phyloP scores from a whole-genome alignment of 2,329 filamentous ascomycete genomes.

The Aspergillus sp. region DNA sequence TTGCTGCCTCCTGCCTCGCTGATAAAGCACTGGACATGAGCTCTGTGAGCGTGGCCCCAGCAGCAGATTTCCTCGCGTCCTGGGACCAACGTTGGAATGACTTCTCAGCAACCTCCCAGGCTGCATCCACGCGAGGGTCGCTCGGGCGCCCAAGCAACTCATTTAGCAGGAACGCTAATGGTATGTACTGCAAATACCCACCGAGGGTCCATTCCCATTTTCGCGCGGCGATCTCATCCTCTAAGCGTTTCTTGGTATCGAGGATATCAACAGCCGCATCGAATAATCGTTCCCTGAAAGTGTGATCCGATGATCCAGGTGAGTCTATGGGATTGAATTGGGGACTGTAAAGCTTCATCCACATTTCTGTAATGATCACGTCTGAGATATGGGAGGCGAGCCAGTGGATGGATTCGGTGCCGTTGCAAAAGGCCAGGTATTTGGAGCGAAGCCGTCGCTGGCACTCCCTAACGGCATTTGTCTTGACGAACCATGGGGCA shows the following conservation, averaged over 20 bases:
- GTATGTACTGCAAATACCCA: constrained; percentile 19
- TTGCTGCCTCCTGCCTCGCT: not conserved
- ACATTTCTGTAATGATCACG: constrained; percentile 72
- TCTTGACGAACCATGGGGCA: constrained; percentile 24
- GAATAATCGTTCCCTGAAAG: constrained; percentile 64
- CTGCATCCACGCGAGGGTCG: not conserved
- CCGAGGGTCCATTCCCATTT: constrained; percentile 21
- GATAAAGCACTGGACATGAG: not conserved
- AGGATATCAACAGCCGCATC: constrained; percentile 67
- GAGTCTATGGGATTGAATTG: constrained; percentile 40
- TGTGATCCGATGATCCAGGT: constrained; percentile 36
- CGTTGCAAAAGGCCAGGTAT: constrained; percentile 48
- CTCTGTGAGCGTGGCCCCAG: constrained; percentile 2
- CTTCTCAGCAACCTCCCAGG: constrained; percentile 5
- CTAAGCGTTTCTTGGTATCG: constrained; percentile 41
- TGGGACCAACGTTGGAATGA: constrained; percentile 4
- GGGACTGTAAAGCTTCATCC: constrained; percentile 67
- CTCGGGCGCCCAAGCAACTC: constrained; percentile 1
- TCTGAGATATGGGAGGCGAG: constrained; percentile 64
- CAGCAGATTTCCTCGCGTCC: not conserved
- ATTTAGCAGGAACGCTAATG: constrained; percentile 16
- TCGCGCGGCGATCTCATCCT: constrained; percentile 14
- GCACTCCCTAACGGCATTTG: constrained; percentile 45
- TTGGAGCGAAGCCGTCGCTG: constrained; percentile 49
- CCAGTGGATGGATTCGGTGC: constrained; percentile 57